Evolutionary conservation across 495 filamentous ascomycete genomes (phyloP), one percentile per base, ranked within the genome.

Genomic region (Penicillium pulvis): DNA sequence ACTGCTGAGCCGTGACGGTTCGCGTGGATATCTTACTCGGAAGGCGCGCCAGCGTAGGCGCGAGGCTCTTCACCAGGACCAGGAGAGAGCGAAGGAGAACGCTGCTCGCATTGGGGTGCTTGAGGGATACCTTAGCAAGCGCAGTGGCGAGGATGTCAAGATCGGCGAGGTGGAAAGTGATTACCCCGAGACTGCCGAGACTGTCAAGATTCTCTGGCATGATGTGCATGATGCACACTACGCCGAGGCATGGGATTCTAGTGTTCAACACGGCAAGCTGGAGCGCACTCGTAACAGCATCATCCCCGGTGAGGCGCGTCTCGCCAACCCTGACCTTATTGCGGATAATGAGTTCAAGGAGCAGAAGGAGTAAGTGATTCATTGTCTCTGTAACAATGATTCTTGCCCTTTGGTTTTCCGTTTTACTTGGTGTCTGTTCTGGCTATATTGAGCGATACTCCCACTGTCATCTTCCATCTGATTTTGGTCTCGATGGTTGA

Each of bases 141-240:
- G 63, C 53, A 30, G 58, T 3, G 69, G 74, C 42, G 51, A 62
- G 48, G 66, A 75, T 36, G 69, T 68, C 50, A 61, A 72, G 65
- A 69, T 62, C 50, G 55, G 56, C 42, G 63, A 75, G 60, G 56
- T 63, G 11, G 62, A 59, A 55, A 59, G 61, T 28, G 65, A 60
- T 51, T 72, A 71, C 5, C 75, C 73, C 10, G 63, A 70, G 30
- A 42, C 53, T 2, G 60, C 64, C 2, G 64, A 73, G 16, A 59
- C 69, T 8, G 77, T 88, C 28, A 77, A 79, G 63, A 78, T 96
- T 28, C 83, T 83, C 69, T 96, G 92, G 92, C 77, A 73, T 7
- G 79, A 93, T 72, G 60, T 85, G 30, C 67, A 81, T 52, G 87
- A 93, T 74, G 80, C 81, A 26, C 79, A 84, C 52, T 88, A 77